Evolutionary conservation across 2,329 filamentous ascomycete species (phyloP).

Genomic region (Calonectria leucothoes): DNA sequence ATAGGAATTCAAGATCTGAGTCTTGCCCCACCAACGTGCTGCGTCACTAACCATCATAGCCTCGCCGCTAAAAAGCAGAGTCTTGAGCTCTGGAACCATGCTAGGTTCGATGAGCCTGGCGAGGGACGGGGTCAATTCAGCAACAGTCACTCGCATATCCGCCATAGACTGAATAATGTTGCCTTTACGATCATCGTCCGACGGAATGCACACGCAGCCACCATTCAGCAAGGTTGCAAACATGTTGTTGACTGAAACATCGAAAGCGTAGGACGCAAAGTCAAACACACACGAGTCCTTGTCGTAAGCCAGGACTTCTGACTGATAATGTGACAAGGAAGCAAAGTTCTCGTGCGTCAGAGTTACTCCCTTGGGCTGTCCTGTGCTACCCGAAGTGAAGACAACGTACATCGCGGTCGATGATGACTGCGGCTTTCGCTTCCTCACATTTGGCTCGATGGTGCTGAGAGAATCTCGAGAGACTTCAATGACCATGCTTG

Average conservation of each 20-base stretch:
- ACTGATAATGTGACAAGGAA: conserved; percentile 2
- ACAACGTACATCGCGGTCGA: conserved; percentile 24
- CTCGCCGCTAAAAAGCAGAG: background rate
- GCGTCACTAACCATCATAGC: background rate
- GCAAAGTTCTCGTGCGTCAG: conserved; percentile 28
- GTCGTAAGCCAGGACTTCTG: background rate
- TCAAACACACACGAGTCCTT: conserved; percentile 3
- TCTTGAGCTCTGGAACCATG: background rate
- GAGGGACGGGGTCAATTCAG: background rate
- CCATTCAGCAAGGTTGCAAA: conserved; percentile 21
- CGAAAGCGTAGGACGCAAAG: conserved; percentile 29
- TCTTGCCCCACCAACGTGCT: conserved; percentile 24
- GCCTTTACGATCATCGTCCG: conserved; percentile 1
- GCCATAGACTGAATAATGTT: background rate
- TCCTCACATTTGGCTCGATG: background rate
- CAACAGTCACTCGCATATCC: background rate
- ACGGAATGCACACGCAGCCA: conserved; percentile 25
- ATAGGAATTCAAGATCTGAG: conserved; percentile 25
- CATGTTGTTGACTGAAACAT: conserved; percentile 22
- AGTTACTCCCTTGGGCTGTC: conserved; percentile 38
- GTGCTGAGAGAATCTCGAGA: background rate
- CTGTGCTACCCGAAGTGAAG: conserved; percentile 43
- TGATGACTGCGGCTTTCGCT: background rate
- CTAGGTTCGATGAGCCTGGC: background rate
- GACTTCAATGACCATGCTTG: background rate